phyloP scores from a whole-genome alignment of 2,329 filamentous ascomycete species.

The Fusarium proliferatum region DNA sequence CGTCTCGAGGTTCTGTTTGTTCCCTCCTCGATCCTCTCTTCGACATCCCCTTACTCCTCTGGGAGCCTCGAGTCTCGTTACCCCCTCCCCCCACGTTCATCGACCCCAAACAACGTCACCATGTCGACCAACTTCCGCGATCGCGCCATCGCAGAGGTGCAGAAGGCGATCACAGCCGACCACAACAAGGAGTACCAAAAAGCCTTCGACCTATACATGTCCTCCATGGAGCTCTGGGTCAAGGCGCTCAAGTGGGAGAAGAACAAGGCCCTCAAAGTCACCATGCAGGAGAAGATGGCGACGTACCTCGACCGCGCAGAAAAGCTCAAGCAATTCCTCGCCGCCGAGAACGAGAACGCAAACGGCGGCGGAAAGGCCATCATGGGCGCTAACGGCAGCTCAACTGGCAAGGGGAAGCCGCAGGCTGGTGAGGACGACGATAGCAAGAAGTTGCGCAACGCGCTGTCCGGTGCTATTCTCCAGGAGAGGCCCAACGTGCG shows the following conservation, averaged over 20 bases:
- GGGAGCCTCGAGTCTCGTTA: background rate
- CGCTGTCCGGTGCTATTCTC: conserved; percentile 90
- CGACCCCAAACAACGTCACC: conserved; percentile 46
- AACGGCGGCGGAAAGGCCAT: conserved; percentile 69
- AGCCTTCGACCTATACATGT: conserved; percentile 96
- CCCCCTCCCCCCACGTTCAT: conserved; percentile 26
- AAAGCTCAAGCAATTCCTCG: conserved; percentile 93
- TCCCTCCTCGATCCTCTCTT: background rate
- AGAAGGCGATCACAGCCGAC: conserved; percentile 97
- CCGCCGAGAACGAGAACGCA: conserved; percentile 77
- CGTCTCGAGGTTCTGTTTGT: background rate
- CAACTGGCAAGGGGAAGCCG: conserved; percentile 70
- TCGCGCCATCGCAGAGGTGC: conserved; percentile 95
- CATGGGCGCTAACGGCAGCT: conserved; percentile 77
- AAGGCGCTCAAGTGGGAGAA: conserved; percentile 99
- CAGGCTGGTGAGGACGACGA: conserved; percentile 79
- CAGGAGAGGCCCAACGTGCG: conserved; percentile 95
- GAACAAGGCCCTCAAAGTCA: conserved; percentile 95
- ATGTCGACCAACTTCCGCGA: conserved; percentile 99
- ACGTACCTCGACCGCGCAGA: conserved; percentile 99
- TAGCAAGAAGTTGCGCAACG: conserved; percentile 92
- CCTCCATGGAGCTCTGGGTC: conserved; percentile 97
- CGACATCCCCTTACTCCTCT: background rate
- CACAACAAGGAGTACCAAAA: conserved; percentile 96
- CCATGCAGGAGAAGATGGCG: conserved; percentile 93